Base-by-base conservation (phyloP, 371 early-diverging fungal species). In the Rhizopus microsporus region DNA sequence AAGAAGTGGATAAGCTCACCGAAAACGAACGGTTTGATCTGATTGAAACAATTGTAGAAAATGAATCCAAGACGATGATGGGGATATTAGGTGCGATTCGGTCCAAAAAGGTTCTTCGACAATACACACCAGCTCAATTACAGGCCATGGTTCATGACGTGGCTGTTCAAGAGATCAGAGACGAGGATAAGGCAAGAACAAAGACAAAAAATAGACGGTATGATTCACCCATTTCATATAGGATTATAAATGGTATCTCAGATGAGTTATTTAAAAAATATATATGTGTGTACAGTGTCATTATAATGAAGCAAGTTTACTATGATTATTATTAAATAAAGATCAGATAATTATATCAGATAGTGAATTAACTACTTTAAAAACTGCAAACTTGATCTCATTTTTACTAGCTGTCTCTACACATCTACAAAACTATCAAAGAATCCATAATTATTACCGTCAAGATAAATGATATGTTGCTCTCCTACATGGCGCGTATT, bases 111-210 rank as follows among this genome's bases (percentile, higher is more conserved):
- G 37, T 53, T 13, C 56, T 75, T 31, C 17, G 50, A 12, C 65
- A 67, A 17, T 52, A 75, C 9, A 55, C 78, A 1, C 70, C 69
- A 23, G 62, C 62, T n/a, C 74, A 72, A 54, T 63, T 78, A n/a
- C 75, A 78, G 56, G 60, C 67, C 7, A 72, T 65, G 48, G 75
- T 78, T 40, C 71, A 73, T 45, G 65, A 71, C 42, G 33, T 78
- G 17, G 75, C 75, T 35, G 59, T 71, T 47, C 75, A 78, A 46
- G 74, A 72, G 64, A 68, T 73, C 40, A 62, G 73, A n/a, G 78
- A 68, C 3, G 32, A 54, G 0, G 71, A 73, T 45, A 72, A 66
- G 45, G 78, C 74, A 68, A n/a, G 30, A 4, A 8, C 1, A 10
- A 5, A 3, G 7, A 31, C 13, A 42, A 15, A 29, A 6, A 3